phyloP scores from a whole-genome alignment of 306 rosid species.

The Psophocarpus tetragonolobus region DNA sequence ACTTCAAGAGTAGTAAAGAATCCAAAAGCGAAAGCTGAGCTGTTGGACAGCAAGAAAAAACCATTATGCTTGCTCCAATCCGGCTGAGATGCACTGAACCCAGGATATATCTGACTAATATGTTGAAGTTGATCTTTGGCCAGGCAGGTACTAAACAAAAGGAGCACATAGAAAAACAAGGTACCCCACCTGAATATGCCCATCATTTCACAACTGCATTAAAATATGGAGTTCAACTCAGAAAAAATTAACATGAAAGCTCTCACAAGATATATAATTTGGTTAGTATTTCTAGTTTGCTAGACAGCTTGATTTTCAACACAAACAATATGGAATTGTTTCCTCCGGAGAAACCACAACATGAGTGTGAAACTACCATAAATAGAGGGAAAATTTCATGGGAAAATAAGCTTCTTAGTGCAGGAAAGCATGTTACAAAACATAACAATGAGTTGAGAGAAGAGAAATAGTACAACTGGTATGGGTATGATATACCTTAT shows the following conservation, averaged over 20 bases:
- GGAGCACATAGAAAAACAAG: constrained; percentile 39
- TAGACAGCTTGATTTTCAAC: background rate
- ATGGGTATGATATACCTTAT: background rate
- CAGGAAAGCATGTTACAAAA: constrained; percentile 22
- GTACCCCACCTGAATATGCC: constrained; percentile 29
- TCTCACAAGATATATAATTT: background rate
- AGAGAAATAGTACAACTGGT: background rate
- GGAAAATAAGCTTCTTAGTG: background rate
- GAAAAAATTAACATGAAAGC: background rate
- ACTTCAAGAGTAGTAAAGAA: constrained; percentile 61
- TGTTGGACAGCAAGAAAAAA: constrained; percentile 67
- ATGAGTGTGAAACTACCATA: background rate
- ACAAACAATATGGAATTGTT: background rate
- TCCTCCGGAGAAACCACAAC: background rate
- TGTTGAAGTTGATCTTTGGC: constrained; percentile 50
- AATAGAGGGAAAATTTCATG: background rate
- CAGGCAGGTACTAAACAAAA: constrained; percentile 38
- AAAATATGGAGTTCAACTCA: background rate
- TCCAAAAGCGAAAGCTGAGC: constrained; percentile 66
- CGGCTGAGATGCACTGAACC: constrained; percentile 56
- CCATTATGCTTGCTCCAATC: constrained; percentile 61
- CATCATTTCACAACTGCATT: constrained; percentile 34
- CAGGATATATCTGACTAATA: constrained; percentile 48
- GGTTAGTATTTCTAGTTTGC: background rate
- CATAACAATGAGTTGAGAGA: background rate